Conservation (phyloP, 2,329 filamentous ascomycete genomes). For the Ilyonectria destructans region DNA sequence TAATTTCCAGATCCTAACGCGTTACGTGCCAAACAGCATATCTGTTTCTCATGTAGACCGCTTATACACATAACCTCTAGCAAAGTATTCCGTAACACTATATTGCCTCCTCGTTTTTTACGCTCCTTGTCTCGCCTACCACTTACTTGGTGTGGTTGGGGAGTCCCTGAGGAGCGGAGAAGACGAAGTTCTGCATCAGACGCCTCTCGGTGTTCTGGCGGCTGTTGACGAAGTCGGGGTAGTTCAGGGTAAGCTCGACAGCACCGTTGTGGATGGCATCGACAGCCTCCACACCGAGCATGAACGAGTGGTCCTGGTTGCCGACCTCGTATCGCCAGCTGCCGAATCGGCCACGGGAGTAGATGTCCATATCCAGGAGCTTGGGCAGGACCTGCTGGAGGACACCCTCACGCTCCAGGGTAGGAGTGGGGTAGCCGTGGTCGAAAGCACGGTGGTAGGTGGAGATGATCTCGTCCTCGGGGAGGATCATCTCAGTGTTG, state of each 20-base stretch:
- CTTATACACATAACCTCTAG: conserved; percentile 45
- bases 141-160: conserved; percentile 51
- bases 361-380: conserved; percentile 92
- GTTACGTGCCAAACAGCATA: conserved; percentile 42
- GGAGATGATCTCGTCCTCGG: conserved; percentile 94
- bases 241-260: conserved; percentile 94
- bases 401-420: conserved; percentile 94
- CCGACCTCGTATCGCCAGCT: conserved; percentile 98
- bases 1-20: conserved; percentile 49
- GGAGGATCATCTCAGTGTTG: conserved; percentile 97
- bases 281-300: conserved; percentile 94
- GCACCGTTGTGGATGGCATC: conserved; percentile 92
- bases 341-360: conserved; percentile 96
- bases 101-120: conserved; percentile 33
- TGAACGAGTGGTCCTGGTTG: conserved; percentile 98
- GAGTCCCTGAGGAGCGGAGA: conserved; percentile 55
- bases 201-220: conserved; percentile 72
- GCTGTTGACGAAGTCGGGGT: conserved; percentile 94
- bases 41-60: conserved; percentile 42
- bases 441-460: conserved; percentile 99
- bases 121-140: conserved; percentile 33
- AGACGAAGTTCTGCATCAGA: conserved; percentile 63
- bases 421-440: conserved; percentile 97
- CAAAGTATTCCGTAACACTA: conserved; percentile 45
- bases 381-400: conserved; percentile 94